phyloP scores from a whole-genome alignment of 2,329 filamentous ascomycete species.

The Fusarium floridanum region DNA sequence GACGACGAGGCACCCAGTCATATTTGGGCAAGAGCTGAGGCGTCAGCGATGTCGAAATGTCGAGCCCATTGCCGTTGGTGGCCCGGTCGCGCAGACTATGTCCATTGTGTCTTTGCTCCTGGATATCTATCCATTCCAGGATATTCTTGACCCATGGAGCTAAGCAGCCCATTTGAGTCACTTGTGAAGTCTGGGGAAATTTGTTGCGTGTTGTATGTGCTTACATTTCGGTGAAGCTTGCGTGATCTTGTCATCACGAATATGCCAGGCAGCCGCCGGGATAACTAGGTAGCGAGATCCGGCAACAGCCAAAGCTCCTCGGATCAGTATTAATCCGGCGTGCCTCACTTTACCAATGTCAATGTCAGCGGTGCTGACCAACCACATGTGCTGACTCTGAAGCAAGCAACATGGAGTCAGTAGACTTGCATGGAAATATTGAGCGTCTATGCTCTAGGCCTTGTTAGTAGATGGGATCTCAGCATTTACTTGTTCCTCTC shows the following conservation, averaged over 20 bases:
- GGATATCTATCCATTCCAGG: neutral
- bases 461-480: neutral
- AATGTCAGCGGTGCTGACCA: neutral
- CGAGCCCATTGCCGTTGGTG: neutral
- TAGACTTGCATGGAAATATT: neutral
- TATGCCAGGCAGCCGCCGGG: neutral
- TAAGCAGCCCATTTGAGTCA: neutral
- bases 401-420: neutral
- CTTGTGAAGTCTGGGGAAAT: neutral
- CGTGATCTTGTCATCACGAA: neutral
- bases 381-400: neutral
- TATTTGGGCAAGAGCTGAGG: neutral
- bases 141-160: neutral
- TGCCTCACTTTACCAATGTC: neutral
- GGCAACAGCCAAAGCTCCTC: neutral
- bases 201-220: neutral
- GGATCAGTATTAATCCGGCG: neutral
- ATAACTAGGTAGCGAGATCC: neutral
- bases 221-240: neutral
- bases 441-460: neutral
- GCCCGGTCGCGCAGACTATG: neutral
- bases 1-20: neutral
- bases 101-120: neutral
- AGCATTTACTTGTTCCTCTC: neutral
- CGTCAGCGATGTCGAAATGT: neutral